Evolutionary conservation across 2,329 filamentous ascomycete species (phyloP).

Genomic region (Curvularia sp.): DNA sequence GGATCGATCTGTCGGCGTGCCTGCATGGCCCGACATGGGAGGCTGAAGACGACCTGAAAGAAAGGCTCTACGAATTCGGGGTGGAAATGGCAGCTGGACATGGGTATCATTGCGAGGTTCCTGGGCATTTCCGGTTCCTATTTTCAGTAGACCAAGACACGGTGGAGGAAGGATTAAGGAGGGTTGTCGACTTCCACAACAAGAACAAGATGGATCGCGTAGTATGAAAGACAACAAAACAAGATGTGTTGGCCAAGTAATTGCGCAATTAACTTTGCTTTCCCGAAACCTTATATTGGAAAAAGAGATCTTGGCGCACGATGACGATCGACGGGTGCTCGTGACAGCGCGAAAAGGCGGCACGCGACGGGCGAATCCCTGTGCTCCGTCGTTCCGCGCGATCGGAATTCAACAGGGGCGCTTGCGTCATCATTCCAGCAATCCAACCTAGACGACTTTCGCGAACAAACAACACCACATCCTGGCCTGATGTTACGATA

Average conservation of each 20-base stretch:
- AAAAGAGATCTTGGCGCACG: not conserved
- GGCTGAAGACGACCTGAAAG: constrained; percentile 37
- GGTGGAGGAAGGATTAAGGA: constrained; percentile 48
- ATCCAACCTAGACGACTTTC: constrained; percentile 4
- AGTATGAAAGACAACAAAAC: not conserved
- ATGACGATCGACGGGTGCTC: constrained; percentile 3
- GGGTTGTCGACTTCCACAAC: constrained; percentile 13
- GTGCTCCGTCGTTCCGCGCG: constrained; percentile 30
- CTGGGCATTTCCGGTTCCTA: constrained; percentile 56
- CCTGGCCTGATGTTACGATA: constrained; percentile 8
- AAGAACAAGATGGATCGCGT: not conserved
- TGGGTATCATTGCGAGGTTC: constrained; percentile 44
- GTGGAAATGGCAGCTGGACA: constrained; percentile 38
- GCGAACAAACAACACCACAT: not conserved
- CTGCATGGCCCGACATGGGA: constrained; percentile 12
- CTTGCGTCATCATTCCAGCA: constrained; percentile 37
- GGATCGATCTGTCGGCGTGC: constrained; percentile 55
- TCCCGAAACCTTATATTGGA: not conserved
- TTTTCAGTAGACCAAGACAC: constrained; percentile 49
- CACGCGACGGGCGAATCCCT: constrained; percentile 25
- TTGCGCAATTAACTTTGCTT: not conserved
- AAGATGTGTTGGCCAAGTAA: not conserved
- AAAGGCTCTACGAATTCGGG: constrained; percentile 24
- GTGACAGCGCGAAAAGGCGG: constrained; percentile 27
- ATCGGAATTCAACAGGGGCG: constrained; percentile 25